These are phyloP conservation scores for Novymonas esmeraldas DNA, from an alignment of 208 protist species.

Conservation along the genomic window DNA sequence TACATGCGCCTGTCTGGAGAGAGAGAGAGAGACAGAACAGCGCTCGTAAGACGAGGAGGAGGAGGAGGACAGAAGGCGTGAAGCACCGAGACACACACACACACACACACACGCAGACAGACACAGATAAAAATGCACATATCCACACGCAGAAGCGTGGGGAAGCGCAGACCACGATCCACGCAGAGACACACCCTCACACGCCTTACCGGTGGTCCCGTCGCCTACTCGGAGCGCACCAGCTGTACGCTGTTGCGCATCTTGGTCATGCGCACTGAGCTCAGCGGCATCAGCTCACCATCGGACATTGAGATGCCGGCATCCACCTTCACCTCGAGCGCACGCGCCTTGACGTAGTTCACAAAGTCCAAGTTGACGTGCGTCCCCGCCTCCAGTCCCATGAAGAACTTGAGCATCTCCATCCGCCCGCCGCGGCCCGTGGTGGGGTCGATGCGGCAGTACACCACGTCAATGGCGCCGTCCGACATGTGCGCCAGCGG, in stretches of 20 bases:
- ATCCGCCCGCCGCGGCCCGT: slow-evolving; percentile 40
- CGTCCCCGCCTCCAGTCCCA: slow-evolving; percentile 51
- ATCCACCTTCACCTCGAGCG: slow-evolving; percentile 78
- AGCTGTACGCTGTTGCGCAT: slow-evolving; percentile 51
- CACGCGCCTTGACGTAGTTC: slow-evolving; percentile 82
- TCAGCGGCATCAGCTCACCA: slow-evolving; percentile 84
- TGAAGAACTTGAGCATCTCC: slow-evolving; percentile 79
- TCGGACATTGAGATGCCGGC: slow-evolving; percentile 79
- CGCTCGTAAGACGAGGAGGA: no score
- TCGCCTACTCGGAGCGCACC: slow-evolving; percentile 51
- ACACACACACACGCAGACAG: neutral
- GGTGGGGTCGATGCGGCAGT: slow-evolving; percentile 41
- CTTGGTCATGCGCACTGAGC: slow-evolving; percentile 65
- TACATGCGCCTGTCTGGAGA: no score
- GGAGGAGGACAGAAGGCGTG: no score
- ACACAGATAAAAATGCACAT: neutral
- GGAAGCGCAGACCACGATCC: neutral
- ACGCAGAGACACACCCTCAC: neutral
- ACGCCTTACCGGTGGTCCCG: neutral
- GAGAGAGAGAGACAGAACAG: no score
- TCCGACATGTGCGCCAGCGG: slow-evolving; percentile 77
- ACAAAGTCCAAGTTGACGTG: slow-evolving; percentile 71
- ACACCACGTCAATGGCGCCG: slow-evolving; percentile 82
- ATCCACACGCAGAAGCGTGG: neutral
- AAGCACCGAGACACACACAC: neutral